A percentile compares a stretch with the other conserved stretches of the same genome.
These are phyloP conservation scores for Gynandropsis gynandra DNA, from an alignment of 345 rosid species.

Conservation along the genomic window DNA sequence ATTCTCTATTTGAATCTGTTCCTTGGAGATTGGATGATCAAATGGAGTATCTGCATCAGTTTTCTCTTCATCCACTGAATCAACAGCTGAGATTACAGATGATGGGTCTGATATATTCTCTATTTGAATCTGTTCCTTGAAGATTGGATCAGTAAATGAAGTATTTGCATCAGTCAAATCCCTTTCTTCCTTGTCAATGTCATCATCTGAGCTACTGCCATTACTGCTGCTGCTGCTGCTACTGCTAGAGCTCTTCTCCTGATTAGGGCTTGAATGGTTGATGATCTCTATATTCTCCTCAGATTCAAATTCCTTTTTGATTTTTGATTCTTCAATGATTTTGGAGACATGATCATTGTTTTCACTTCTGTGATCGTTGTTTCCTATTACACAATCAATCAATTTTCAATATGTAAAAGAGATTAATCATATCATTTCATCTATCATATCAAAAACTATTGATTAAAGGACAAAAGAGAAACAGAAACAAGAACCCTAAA, in stretches of 20 bases:
- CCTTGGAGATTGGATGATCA: slow-evolving; percentile 25
- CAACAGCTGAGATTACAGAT: slow-evolving; percentile 25
- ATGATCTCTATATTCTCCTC: slow-evolving; percentile 31
- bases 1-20: slow-evolving; percentile 10
- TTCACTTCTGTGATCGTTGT: slow-evolving; percentile 32
- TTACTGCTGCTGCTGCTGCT: slow-evolving; percentile 23
- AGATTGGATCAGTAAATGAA: slow-evolving; percentile 17
- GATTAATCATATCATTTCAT: slow-evolving; percentile 21
- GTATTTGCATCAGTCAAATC: slow-evolving; percentile 29
- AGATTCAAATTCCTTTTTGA: slow-evolving; percentile 26
- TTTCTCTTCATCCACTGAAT: slow-evolving; percentile 31
- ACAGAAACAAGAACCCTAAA: slow-evolving; percentile 6
- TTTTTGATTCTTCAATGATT: slow-evolving; percentile 20
- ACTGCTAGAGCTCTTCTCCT: slow-evolving; percentile 45
- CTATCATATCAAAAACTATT: slow-evolving; percentile 5
- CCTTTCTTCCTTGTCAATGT: slow-evolving; percentile 27
- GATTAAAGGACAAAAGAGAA: slow-evolving; percentile 10
- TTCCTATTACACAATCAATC: slow-evolving; percentile 22
- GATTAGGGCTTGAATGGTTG: slow-evolving; percentile 32
- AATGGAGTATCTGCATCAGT: slow-evolving; percentile 27
- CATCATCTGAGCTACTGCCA: slow-evolving; percentile 49
- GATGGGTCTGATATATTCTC: no score
- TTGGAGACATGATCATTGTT: no score
- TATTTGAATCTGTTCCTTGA: slow-evolving; percentile 24
- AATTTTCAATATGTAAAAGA: no score